phyloP scores from a whole-genome alignment of 2,329 filamentous ascomycete genomes.

The Xylaria sp. region DNA sequence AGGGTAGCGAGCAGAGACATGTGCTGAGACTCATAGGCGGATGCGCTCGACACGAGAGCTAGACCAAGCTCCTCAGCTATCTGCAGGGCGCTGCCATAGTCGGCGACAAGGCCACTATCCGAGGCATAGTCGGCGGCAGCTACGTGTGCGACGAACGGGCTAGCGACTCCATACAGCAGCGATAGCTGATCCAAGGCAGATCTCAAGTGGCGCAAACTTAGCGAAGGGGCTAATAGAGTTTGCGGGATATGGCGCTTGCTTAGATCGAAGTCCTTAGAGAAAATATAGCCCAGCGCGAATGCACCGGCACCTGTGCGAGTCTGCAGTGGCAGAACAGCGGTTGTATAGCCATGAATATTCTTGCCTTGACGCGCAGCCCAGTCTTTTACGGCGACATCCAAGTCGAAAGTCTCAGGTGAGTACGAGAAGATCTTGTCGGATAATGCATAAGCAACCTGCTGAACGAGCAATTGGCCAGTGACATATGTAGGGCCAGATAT shows the following conservation, averaged over 20 bases:
- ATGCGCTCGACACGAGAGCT: constrained; percentile 84
- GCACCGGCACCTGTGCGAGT: constrained; percentile 89
- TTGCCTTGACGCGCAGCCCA: constrained; percentile 77
- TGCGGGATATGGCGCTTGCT: constrained; percentile 92
- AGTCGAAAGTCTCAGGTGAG: constrained; percentile 91
- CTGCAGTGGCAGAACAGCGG: constrained; percentile 82
- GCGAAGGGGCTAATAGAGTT: constrained; percentile 86
- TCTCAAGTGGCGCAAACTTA: constrained; percentile 82
- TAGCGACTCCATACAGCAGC: constrained; percentile 89
- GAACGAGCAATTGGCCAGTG: constrained; percentile 91
- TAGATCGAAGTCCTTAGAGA: constrained; percentile 95
- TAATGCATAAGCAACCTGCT: constrained; percentile 94
- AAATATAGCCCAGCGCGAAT: constrained; percentile 95
- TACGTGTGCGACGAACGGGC: constrained; percentile 91
- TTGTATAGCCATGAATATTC: constrained; percentile 85
- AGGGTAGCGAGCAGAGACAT: constrained; percentile 91
- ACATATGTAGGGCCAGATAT: constrained; percentile 92
- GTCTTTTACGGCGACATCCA: constrained; percentile 82
- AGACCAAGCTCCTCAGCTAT: constrained; percentile 91
- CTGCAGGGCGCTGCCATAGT: constrained; percentile 84
- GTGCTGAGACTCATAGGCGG: constrained; percentile 92
- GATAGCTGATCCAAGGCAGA: constrained; percentile 90
- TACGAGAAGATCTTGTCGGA: constrained; percentile 98
- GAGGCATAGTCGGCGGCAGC: constrained; percentile 87
- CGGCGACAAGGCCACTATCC: constrained; percentile 78